Evolutionary conservation across 2,329 filamentous ascomycete species (phyloP).

Genomic region (Emmonsiellopsis sp.): DNA sequence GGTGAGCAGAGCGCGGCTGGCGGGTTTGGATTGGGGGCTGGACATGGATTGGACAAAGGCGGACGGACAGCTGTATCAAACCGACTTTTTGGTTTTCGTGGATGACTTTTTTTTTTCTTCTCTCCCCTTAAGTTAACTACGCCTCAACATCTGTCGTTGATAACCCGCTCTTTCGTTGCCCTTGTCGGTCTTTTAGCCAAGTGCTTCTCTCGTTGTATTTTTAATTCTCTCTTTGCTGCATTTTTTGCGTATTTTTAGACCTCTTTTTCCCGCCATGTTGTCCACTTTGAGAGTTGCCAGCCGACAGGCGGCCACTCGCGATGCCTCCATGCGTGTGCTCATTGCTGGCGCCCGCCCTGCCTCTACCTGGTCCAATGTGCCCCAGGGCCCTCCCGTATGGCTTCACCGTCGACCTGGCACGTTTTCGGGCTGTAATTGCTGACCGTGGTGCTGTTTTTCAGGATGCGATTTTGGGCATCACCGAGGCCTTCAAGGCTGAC

Average conservation of each 20-base stretch:
- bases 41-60: too few relatives aligned
- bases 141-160: too few relatives aligned
- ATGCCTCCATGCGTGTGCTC: conserved; percentile 30
- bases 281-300: conserved; percentile 38
- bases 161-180: too few relatives aligned
- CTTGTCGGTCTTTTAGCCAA: too few relatives aligned
- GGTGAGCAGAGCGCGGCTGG: too few relatives aligned
- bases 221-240: too few relatives aligned
- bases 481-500: conserved; percentile 98
- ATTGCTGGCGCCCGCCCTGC: conserved; percentile 48
- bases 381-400: conserved; percentile 86
- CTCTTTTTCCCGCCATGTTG: conserved; percentile 28
- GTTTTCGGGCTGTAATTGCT: conserved; percentile 14
- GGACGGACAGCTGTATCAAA: too few relatives aligned
- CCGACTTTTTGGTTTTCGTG: too few relatives aligned
- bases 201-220: too few relatives aligned
- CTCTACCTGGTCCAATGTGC: conserved; percentile 84
- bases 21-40: too few relatives aligned
- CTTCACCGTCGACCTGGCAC: not conserved
- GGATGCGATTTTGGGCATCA: conserved; percentile 53
- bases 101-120: too few relatives aligned
- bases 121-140: too few relatives aligned
- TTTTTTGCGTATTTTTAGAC: not conserved
- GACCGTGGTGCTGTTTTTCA: conserved; percentile 14
- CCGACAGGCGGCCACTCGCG: conserved; percentile 31